These are phyloP conservation scores for Sporothrix brunneoviolacea DNA, from an alignment of 2,329 filamentous ascomycete species.

Conservation along the genomic window DNA sequence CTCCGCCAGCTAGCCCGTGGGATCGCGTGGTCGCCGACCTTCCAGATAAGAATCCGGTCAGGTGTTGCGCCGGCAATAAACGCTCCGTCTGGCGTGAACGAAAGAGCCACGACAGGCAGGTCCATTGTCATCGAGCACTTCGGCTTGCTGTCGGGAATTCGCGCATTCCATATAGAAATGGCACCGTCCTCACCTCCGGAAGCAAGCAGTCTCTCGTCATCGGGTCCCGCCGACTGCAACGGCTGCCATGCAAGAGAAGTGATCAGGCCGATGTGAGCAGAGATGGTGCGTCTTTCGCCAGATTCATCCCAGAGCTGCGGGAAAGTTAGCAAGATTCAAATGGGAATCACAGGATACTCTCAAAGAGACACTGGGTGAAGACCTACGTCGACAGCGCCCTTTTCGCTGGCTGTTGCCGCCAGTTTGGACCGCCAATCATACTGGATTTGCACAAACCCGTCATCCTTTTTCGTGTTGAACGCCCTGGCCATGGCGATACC, in stretches of 20 bases:
- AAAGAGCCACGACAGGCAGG: constrained; percentile 49
- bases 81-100: constrained; percentile 57
- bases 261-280: constrained; percentile 52
- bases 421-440: constrained; percentile 49
- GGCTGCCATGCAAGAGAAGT: constrained; percentile 58
- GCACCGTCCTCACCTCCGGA: constrained; percentile 57
- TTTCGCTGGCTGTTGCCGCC: constrained; percentile 54
- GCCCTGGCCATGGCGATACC: constrained; percentile 41
- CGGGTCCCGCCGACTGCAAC: constrained; percentile 30
- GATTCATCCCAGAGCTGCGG: constrained; percentile 50
- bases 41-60: constrained; percentile 57
- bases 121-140: constrained; percentile 56
- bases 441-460: constrained; percentile 48
- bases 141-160: constrained; percentile 46
- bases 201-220: constrained; percentile 52
- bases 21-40: constrained; percentile 51
- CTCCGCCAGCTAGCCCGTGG: constrained; percentile 56
- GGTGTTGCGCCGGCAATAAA: constrained; percentile 57
- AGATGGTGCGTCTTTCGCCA: constrained; percentile 49
- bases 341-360: too few species aligned
- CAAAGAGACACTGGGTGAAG: too few species aligned
- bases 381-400: constrained; percentile 54
- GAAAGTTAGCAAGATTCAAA: too few species aligned
- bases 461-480: constrained; percentile 47
- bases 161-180: constrained; percentile 57